Evolutionary conservation across 1,284 basidiomycete species (phyloP).

Genomic region (Puccinia polysora): DNA sequence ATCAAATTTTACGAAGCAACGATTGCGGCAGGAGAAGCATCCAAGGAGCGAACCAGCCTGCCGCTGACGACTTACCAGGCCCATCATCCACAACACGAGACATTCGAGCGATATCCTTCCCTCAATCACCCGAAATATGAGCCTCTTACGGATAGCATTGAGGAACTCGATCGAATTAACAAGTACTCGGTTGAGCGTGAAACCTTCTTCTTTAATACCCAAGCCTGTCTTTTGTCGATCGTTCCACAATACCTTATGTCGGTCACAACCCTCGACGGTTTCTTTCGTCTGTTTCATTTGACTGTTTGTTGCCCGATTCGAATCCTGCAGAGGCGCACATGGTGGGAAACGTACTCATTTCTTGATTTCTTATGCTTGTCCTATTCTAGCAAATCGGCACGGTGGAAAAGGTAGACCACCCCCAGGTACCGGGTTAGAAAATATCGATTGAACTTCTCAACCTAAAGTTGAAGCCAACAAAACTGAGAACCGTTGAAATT

Average conservation of each 20-base stretch:
- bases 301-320: background rate
- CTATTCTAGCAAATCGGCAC: slow-evolving; percentile 50
- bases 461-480: background rate
- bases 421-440: slow-evolving; percentile 62
- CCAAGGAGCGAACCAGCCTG: too few species aligned
- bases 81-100: too few species aligned
- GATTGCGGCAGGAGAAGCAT: too few species aligned
- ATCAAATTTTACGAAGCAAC: too few species aligned
- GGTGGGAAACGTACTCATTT: background rate
- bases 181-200: background rate
- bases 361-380: background rate
- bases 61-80: too few species aligned
- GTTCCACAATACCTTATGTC: slow-evolving; percentile 15
- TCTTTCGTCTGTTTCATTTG: background rate
- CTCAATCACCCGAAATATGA: too few species aligned
- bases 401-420: slow-evolving; percentile 60
- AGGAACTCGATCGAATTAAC: slow-evolving; percentile 4
- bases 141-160: background rate
- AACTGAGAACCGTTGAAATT: background rate
- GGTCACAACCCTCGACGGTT: background rate
- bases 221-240: background rate
- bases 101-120: too few species aligned
- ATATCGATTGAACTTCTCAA: background rate
- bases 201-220: background rate
- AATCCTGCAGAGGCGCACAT: too few species aligned